Evolutionary conservation across 2,329 filamentous ascomycete genomes (phyloP), one percentile per base, ranked within the genome.

Genomic region (Lachnellula cervina): DNA sequence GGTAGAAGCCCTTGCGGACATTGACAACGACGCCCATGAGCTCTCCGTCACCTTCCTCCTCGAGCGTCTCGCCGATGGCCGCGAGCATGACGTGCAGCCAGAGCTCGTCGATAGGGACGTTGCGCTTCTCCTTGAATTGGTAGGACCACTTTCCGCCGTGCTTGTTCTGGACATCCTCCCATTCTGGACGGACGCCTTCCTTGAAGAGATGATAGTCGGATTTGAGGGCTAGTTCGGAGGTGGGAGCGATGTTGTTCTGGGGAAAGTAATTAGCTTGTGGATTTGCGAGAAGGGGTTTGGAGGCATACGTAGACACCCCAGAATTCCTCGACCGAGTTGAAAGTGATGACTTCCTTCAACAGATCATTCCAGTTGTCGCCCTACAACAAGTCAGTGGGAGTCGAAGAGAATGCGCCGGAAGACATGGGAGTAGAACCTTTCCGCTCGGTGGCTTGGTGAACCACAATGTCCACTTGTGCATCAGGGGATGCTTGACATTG

Each of bases 141-240:
- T 95, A 97, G 25, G 93, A 92, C 94, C 94, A 99, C 77, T 97
- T 97, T 76, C 94, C 94, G 67, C 94, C 94, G 73, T 97, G 91
- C 83, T 97, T 99, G 80, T 99, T 99, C 79, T 97, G 91, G 25
- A 84, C 81, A 72, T 99, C 94, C 76, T 99, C 94, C 94, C 94
- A 99, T 77, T 99, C 95, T 37, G 94, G 94, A 62, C 94, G 90
- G 61, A 99, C 90, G 63, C 92, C 92, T 68, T 87, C 88, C 81
- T 99, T 99, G 88, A 99, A 99, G 45, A 99, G 88, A 72, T 99
- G 95, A 78, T 99, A 99, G 74, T 99, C 94, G 70, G 94, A 96
- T 80, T 99, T 99, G 71, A 96, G 86, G 45, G 92, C 90, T 44
- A 99, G 87, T 69, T 97, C 91, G 66, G 93, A 97, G 66, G 95